Base-by-base conservation (phyloP, 2,329 filamentous ascomycete species). In the Colletotrichum aenigma region DNA sequence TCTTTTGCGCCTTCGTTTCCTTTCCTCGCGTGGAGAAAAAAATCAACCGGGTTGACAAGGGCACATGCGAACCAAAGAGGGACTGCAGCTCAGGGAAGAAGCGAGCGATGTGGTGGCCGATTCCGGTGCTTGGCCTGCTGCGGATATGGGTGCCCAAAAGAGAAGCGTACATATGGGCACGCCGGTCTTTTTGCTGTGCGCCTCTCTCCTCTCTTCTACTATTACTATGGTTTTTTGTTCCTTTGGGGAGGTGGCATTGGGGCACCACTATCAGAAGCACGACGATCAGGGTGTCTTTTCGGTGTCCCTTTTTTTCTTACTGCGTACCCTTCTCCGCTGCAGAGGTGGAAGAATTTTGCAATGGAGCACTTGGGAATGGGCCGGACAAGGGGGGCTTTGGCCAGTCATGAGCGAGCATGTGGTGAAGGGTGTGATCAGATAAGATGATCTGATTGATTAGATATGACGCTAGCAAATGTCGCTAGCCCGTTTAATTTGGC, bases 361-460 rank as follows among this genome's bases (percentile, higher is more conserved):
- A 52, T 74, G 71, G 71, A 68, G 66, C 43, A 38, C 15, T 52
- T 52, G n/a, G 24, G 32, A 43, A 52, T 62, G 67, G 66, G 48
- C 55, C 60, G 56, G 66, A 60, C 71, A 58, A 65, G 71, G 71
- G 71, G 71, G 43, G 58, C 28, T 26, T 36, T 38, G 48, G 48
- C 71, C 71, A 74, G n/a, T 74, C 71, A 74, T 12, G 71, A 28
- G 48, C 48, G 16, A 18, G 60, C 15, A 24, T 52, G 71, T 38
- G 52, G 67, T 71, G 67, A 66, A 74, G 61, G 61, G 60, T 66
- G 67, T 74, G 71, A 74, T 74, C 71, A 74, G 71, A 74, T 74
- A 74, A 74, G 71, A 74, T 74, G 71, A 71, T 71, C 71, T 74
- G 71, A 74, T 74, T 74, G 71, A 74, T 74, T 74, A 74, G 67